Evolutionary conservation across 1,284 basidiomycete genomes (phyloP).

Genomic region (Trichosporon faecale): DNA sequence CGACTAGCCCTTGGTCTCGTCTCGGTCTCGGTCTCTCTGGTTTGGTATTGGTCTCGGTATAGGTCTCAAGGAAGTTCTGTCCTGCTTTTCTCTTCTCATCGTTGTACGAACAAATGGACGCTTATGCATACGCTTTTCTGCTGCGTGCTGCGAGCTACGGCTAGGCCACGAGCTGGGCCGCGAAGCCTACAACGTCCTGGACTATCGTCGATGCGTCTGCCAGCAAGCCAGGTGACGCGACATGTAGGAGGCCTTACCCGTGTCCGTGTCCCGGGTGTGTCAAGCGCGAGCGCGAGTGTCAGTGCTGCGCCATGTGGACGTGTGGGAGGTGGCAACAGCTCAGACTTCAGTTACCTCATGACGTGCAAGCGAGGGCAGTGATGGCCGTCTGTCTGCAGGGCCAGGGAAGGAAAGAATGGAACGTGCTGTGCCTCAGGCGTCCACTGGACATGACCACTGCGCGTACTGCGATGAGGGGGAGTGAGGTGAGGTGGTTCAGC

Average conservation of each 20-base stretch:
- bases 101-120: conserved; percentile 2
- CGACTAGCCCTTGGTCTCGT: background rate
- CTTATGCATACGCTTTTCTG: conserved; percentile 4
- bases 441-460: too few species aligned
- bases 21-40: background rate
- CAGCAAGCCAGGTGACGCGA: background rate
- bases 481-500: background rate
- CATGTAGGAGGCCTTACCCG: background rate
- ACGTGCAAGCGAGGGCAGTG: background rate
- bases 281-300: too few species aligned
- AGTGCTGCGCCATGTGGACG: background rate
- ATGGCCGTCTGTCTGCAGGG: background rate
- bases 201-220: too few species aligned
- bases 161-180: too few species aligned
- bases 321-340: background rate
- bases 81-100: background rate
- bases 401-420: background rate
- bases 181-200: too few species aligned
- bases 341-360: background rate
- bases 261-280: too few species aligned
- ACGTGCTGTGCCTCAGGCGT: background rate
- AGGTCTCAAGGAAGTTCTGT: background rate
- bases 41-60: background rate
- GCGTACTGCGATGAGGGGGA: too few species aligned
- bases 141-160: background rate